Evolutionary conservation across 2,329 filamentous ascomycete genomes (phyloP).

Genomic region (Fusarium sp.): DNA sequence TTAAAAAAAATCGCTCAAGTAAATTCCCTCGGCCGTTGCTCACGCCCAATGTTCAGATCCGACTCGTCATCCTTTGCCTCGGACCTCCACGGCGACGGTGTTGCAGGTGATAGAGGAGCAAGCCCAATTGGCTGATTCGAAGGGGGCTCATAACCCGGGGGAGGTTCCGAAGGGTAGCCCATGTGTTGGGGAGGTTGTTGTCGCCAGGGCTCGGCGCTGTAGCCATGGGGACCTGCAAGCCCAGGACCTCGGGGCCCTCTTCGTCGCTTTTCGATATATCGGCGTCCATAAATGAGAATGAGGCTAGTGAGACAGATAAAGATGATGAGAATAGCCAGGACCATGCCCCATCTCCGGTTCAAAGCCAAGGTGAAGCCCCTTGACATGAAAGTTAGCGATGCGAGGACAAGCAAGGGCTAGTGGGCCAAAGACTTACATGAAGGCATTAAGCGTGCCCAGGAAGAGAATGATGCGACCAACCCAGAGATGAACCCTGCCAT

Average conservation of each 20-base stretch:
- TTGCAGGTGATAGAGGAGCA: conserved; percentile 40
- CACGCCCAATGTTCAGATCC: conserved; percentile 45
- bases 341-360: conserved; percentile 57
- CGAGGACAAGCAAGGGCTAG: too few species aligned
- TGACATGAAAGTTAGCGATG: not conserved
- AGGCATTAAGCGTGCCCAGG: conserved; percentile 66
- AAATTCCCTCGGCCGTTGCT: conserved; percentile 49
- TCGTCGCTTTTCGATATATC: conserved; percentile 41
- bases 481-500: conserved; percentile 66
- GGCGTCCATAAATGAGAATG: conserved; percentile 47
- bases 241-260: conserved; percentile 28
- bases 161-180: conserved; percentile 42
- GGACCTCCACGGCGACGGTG: conserved; percentile 40
- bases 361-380: conserved; percentile 69
- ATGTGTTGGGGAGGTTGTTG: conserved; percentile 34
- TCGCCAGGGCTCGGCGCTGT: conserved; percentile 46
- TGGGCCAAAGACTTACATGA: conserved; percentile 56
- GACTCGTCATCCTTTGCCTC: conserved; percentile 45
- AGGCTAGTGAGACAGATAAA: conserved; percentile 54
- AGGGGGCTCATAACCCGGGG: conserved; percentile 48
- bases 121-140: conserved; percentile 45
- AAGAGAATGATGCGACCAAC: conserved; percentile 65
- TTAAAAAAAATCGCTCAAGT: conserved; percentile 26
- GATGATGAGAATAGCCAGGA: conserved; percentile 60
- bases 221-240: conserved; percentile 32